phyloP scores from a whole-genome alignment of 1,284 basidiomycete genomes.

The Austroboletus niveus region DNA sequence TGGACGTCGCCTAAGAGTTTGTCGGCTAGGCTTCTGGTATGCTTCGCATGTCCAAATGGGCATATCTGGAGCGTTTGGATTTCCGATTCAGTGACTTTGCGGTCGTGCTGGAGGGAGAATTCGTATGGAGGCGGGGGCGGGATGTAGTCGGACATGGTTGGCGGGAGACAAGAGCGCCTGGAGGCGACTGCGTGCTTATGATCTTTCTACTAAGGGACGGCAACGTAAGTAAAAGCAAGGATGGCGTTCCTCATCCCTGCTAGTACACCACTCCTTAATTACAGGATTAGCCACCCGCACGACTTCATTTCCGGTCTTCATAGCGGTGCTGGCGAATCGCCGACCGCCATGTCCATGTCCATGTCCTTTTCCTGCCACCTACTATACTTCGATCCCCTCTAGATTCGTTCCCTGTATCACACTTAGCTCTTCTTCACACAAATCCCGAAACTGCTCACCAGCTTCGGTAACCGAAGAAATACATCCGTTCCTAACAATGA shows the following conservation, averaged over 20 bases:
- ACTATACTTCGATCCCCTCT: conserved; percentile 75
- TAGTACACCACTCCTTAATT: not conserved
- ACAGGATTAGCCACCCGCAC: not conserved
- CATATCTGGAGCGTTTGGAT: conserved; percentile 34
- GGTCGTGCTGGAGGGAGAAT: conserved; percentile 53
- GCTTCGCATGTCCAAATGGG: conserved; percentile 26
- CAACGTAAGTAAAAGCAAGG: not conserved
- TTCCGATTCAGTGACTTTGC: conserved; percentile 44
- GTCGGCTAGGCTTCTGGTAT: conserved; percentile 7
- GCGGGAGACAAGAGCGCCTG: not conserved
- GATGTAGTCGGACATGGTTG: conserved; percentile 29
- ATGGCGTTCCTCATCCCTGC: not conserved
- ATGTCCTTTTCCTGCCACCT: too few species aligned
- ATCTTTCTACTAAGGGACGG: not conserved
- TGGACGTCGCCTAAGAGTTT: conserved; percentile 4
- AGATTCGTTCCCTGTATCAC: conserved; percentile 70
- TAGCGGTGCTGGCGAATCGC: conserved; percentile 8
- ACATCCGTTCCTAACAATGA: conserved; percentile 67
- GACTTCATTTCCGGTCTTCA: conserved; percentile 12
- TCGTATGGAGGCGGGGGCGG: conserved; percentile 49
- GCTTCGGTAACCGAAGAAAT: conserved; percentile 76
- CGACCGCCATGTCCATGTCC: not conserved
- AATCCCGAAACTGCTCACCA: conserved; percentile 49
- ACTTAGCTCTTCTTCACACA: conserved; percentile 3
- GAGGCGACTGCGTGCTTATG: conserved; percentile 14